Base-by-base conservation (phyloP, 176 grass and related monocot species). In the Thalia dealbata region DNA sequence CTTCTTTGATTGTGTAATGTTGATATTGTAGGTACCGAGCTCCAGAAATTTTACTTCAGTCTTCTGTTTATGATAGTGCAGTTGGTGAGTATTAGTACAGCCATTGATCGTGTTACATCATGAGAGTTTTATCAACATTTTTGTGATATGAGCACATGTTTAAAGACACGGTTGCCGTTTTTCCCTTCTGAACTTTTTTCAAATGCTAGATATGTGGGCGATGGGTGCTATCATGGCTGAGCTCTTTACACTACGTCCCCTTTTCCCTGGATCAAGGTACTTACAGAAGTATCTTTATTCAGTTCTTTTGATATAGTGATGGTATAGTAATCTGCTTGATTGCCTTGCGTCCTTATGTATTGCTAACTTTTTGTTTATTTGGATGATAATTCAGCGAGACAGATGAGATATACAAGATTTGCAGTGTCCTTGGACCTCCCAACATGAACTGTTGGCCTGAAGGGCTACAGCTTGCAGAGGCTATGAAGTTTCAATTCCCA, bases 221-320 rank as follows among this genome's bases (percentile, higher is more conserved):
- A 99, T 99, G 90, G 95, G 95, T 50, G 95, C 95, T 64, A 95
- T 99, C 73, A 99, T 99, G 11, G 90, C 90, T 1, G 95, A 99
- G 77, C 95, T 99, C 75, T 93, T 99, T 79, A 91, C 83, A 19
- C 80, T 95, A 21, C 88, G 79, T 64, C 95, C 95, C 69, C 90
- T 99, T 81, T 99, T 99, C 78, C 95, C 95, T 80, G 95, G 95
- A 18, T 88, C 79, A 78, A 99, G 87, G 95, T 99, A 95, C 18
- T 67, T 15, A 24, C 54, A 25, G 13, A 29, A 18, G 66, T 29
- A 15, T n/a, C 38, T 80, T 22, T 27, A 11, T 59, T 78, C 52
- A 7, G 44, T 52, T 25, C n/a, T n/a, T n/a, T n/a, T n/a, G n/a
- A n/a, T n/a, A n/a, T n/a, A n/a, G n/a, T n/a, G n/a, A n/a, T n/a